Evolutionary conservation across 768 basidiomycete genomes (phyloP).

Genomic region (Collybia sordida): DNA sequence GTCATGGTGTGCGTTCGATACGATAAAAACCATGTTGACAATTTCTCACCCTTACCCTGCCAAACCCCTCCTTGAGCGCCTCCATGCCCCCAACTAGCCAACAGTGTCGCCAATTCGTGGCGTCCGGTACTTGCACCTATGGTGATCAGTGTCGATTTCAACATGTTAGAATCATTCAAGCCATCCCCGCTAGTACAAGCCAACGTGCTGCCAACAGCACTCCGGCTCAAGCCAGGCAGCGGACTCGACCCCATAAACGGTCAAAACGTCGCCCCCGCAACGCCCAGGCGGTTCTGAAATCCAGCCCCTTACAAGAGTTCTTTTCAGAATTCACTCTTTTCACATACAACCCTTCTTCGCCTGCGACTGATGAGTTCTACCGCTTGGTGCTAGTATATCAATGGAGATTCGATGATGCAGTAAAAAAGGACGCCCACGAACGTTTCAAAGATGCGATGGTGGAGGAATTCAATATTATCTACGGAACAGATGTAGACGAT

Average conservation of each 20-base stretch:
- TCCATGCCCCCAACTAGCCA: neutral
- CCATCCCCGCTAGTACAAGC: no score
- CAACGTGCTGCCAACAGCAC: no score
- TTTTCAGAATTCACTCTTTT: constrained; percentile 21
- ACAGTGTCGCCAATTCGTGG: constrained; percentile 2
- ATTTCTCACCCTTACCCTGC: no score
- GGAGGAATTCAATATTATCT: constrained; percentile 29
- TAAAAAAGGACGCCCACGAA: constrained; percentile 12
- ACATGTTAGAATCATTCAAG: neutral
- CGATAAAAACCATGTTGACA: no score
- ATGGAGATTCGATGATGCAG: constrained; percentile 11
- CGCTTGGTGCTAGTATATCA: constrained; percentile 16
- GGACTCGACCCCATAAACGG: no score
- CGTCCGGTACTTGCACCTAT: constrained; percentile 3
- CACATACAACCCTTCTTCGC: constrained; percentile 14
- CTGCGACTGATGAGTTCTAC: constrained; percentile 24
- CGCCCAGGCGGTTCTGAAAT: no score
- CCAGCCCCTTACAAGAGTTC: constrained; percentile 9
- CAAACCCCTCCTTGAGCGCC: no score
- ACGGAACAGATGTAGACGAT: constrained; percentile 29
- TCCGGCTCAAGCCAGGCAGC: no score
- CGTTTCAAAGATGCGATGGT: constrained; percentile 28
- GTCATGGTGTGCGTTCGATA: no score
- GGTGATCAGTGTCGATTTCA: constrained; percentile 3
- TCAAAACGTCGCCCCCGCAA: no score